A percentile compares a stretch with the other conserved stretches of the same genome.
phyloP scores from a whole-genome alignment of 1,284 basidiomycete species.

The Calocybe gambosa region DNA sequence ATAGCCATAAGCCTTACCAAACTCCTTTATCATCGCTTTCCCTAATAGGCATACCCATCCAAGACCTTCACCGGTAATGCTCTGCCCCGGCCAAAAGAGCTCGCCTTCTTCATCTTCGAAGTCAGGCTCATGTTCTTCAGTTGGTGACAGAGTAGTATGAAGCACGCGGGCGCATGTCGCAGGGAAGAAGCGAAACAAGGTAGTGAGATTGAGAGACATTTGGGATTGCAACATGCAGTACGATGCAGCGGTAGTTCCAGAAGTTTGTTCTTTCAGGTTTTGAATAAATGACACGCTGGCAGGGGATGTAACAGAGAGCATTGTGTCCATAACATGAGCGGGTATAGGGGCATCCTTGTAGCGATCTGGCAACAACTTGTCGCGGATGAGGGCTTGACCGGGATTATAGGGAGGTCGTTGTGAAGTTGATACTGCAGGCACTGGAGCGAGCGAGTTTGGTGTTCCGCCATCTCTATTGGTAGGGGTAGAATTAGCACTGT shows the following conservation, averaged over 20 bases:
- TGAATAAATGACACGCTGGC: conserved; percentile 33
- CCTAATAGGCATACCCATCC: conserved; percentile 78
- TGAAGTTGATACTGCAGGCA: conserved; percentile 20
- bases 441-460: conserved; percentile 28
- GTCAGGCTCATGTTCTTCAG: conserved; percentile 71
- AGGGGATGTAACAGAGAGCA: conserved; percentile 31
- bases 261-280: conserved; percentile 43
- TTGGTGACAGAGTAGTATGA: conserved; percentile 49
- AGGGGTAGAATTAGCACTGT: conserved; percentile 71
- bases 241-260: conserved; percentile 36
- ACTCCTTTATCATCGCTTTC: conserved; percentile 75
- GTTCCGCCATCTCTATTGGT: conserved; percentile 46
- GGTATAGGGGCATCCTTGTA: conserved; percentile 30
- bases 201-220: conserved; percentile 51
- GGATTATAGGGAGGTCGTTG: conserved; percentile 24
- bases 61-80: conserved; percentile 63
- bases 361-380: conserved; percentile 30
- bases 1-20: conserved; percentile 67
- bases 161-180: conserved; percentile 67
- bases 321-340: conserved; percentile 31
- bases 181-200: conserved; percentile 63
- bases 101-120: conserved; percentile 78
- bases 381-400: conserved; percentile 28
- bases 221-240: conserved; percentile 47
- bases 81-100: conserved; percentile 70